Evolutionary conservation across 2,329 filamentous ascomycete genomes (phyloP).

Genomic region (Cephalotrichum gorgonifer): DNA sequence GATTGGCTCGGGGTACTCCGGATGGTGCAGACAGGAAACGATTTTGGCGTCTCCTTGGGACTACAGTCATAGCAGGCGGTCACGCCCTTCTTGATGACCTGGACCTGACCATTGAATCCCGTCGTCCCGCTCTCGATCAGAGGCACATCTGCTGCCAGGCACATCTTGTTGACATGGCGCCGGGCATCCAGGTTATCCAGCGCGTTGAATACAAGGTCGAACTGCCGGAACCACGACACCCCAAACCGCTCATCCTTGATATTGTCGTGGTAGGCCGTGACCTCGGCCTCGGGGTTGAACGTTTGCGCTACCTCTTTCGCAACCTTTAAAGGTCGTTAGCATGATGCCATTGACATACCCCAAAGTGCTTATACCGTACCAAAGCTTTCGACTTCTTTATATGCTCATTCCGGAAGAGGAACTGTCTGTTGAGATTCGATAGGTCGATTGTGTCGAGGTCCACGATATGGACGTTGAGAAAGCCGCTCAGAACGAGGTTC

Average conservation of each 20-base stretch:
- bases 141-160: slow-evolving; percentile 78
- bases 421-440: slow-evolving; percentile 95
- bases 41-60: slow-evolving; percentile 80
- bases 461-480: slow-evolving; percentile 86
- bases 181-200: slow-evolving; percentile 91
- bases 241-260: slow-evolving; percentile 87
- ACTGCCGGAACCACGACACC: slow-evolving; percentile 76
- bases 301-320: slow-evolving; percentile 83
- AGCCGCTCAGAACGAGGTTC: slow-evolving; percentile 85
- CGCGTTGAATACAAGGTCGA: slow-evolving; percentile 88
- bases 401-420: slow-evolving; percentile 91
- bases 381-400: slow-evolving; percentile 96
- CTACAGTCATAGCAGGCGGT: slow-evolving; percentile 97
- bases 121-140: slow-evolving; percentile 95
- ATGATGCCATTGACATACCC: neutral
- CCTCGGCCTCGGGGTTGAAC: slow-evolving; percentile 82
- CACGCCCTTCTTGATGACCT: slow-evolving; percentile 84
- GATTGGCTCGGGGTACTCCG: slow-evolving; percentile 91
- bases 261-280: slow-evolving; percentile 85
- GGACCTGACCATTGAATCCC: slow-evolving; percentile 94
- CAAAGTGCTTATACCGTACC: slow-evolving; percentile 39
- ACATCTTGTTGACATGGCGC: slow-evolving; percentile 96
- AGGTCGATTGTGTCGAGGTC: slow-evolving; percentile 98
- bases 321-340: slow-evolving; percentile 41
- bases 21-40: slow-evolving; percentile 94